These are phyloP conservation scores for Bondarzewia mesenterica DNA, from an alignment of 1,284 basidiomycete species.

Conservation along the genomic window DNA sequence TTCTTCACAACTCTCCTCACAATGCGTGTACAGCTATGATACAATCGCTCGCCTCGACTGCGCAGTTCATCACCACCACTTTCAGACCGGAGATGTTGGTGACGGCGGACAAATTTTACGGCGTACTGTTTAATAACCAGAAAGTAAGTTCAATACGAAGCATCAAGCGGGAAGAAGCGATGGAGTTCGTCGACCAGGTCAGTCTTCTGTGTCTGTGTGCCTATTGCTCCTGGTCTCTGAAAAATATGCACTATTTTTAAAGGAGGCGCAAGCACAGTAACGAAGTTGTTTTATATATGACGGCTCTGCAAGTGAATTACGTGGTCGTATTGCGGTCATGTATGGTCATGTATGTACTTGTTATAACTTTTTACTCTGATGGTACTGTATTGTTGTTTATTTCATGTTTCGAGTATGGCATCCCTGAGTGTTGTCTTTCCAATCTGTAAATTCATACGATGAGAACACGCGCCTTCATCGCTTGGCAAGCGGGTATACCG, in stretches of 20 bases:
- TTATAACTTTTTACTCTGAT: not conserved
- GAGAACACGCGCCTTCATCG: no score
- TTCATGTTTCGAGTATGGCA: no score
- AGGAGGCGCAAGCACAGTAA: constrained; percentile 53
- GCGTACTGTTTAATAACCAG: constrained; percentile 97
- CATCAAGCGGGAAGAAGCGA: constrained; percentile 79
- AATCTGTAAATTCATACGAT: no score
- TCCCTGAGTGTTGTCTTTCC: no score
- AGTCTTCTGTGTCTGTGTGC: constrained; percentile 13
- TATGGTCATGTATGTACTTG: not conserved
- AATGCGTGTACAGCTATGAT: constrained; percentile 79
- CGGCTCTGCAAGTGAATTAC: not conserved
- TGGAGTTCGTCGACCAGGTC: constrained; percentile 84
- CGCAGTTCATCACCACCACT: constrained; percentile 98
- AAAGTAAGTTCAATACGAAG: constrained; percentile 85
- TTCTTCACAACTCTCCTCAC: constrained; percentile 6
- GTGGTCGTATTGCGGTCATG: not conserved
- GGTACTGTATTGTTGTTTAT: not conserved
- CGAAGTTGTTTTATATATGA: not conserved
- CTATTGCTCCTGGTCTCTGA: not conserved
- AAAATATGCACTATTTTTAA: constrained; percentile 3
- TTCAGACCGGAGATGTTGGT: constrained; percentile 97
- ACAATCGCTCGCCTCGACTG: constrained; percentile 75
- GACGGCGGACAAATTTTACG: constrained; percentile 93
- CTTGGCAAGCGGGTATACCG: no score